Base-by-base conservation (phyloP, 2,329 filamentous ascomycete species). In the Colletotrichum sansevieriae region DNA sequence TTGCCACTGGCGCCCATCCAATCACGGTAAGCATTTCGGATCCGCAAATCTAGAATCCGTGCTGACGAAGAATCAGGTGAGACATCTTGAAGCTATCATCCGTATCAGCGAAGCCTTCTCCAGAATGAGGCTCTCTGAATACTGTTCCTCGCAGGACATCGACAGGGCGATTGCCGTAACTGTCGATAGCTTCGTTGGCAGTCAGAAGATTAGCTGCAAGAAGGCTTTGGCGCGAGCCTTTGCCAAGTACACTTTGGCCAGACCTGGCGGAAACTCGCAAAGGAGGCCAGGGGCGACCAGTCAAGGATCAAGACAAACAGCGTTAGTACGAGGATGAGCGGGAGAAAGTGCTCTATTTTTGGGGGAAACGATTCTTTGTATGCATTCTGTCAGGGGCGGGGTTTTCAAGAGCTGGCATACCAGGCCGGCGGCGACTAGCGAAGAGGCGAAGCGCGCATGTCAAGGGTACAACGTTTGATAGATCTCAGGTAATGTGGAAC, bases 111-210 rank as follows among this genome's bases (percentile, higher is more conserved):
- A 99, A 79, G 84, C 95, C 0, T 99, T 99, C 83, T 97, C 93
- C 81, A 95, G 97, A 76, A 99, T 99, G 96, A 92, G 96, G 13
- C 85, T 99, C n/a, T 96, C 93, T 0, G 96, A 99, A 73, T 98
- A 97, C 83, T 97, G 95, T 80, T 91, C 92, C 6, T 83, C 92
- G 2, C 88, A 92, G 68, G 96, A 99, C 77, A 97, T 99, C 74
- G 96, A 99, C 80, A 93, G 96, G 49, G 96, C 96, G 66, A 99
- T 99, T 76, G 94, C 95, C 13, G 96, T 99, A 7, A 97, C 96
- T 0, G 93, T 99, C 2, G 95, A 98, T 73, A 97, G 93, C 64
- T 99, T 99, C 76, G 93, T 99, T 49, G 93, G 92, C 70, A 97
- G 93, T 75, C 96, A 99, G 79, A 99, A 99, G 84, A 90, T 98